Percentiles rank a stretch among this genome's conserved stretches.
Conservation (phyloP, 139 green algal species). For the Haematococcus sp. region DNA sequence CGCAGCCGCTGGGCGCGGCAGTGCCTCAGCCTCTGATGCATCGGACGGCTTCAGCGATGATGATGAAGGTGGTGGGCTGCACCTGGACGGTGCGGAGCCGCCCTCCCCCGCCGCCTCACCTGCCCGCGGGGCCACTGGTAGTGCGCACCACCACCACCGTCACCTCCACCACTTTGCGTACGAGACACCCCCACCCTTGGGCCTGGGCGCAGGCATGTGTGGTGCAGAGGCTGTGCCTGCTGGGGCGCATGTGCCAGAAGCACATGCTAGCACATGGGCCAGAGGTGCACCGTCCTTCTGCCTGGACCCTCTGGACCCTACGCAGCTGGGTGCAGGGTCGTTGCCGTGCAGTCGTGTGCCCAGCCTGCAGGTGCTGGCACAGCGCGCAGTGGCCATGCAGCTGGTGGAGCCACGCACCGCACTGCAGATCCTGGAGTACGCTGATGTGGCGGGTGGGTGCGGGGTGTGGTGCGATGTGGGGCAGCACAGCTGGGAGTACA, state of each 20-base stretch:
- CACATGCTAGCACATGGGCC: too few relatives aligned
- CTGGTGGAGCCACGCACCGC: constrained; percentile 79
- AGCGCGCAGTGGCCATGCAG: constrained; percentile 59
- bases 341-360: constrained; percentile 17
- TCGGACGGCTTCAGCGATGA: background rate
- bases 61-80: too few relatives aligned
- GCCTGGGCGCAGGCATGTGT: too few relatives aligned
- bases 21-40: background rate
- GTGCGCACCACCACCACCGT: background rate
- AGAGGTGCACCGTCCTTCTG: background rate
- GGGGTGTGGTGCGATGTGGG: background rate
- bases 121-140: background rate
- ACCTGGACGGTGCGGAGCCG: background rate
- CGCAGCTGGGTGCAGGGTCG: background rate
- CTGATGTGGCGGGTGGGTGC: constrained; percentile 55
- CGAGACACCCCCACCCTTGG: too few relatives aligned
- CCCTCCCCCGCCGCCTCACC: background rate
- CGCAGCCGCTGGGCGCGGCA: background rate
- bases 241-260: too few relatives aligned
- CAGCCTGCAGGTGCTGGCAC: constrained; percentile 70
- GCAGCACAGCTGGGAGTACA: too few relatives aligned
- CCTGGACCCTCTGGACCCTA: background rate
- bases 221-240: too few relatives aligned
- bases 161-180: background rate
- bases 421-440: constrained; percentile 72